A percentile compares a stretch with the other conserved stretches of the same genome.
Conservation (phyloP, 1,139 yeast species). For the Geotrichum cucujoidarum region DNA sequence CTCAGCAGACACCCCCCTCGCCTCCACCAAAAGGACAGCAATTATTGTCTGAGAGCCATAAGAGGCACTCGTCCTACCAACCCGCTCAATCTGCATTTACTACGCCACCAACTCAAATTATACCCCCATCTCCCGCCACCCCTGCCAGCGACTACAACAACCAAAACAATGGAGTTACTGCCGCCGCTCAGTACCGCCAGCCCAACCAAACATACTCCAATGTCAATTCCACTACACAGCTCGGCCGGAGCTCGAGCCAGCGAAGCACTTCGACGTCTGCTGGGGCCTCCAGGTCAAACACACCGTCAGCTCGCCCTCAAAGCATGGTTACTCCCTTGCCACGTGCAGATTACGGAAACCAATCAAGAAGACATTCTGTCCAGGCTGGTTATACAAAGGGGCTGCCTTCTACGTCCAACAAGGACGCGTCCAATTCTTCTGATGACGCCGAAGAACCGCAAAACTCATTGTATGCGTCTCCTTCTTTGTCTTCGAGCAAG, state of each 20-base stretch:
- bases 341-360: slow-evolving; percentile 14
- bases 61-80: slow-evolving; percentile 13
- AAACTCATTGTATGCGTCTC: slow-evolving; percentile 21
- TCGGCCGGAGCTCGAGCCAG: background rate
- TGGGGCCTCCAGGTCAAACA: background rate
- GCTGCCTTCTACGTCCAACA: slow-evolving; percentile 14
- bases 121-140: slow-evolving; percentile 8
- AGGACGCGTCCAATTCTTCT: slow-evolving; percentile 7
- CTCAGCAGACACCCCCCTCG: background rate
- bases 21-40: background rate
- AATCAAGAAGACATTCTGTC: slow-evolving; percentile 29
- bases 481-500: slow-evolving; percentile 23
- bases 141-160: slow-evolving; percentile 14
- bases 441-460: slow-evolving; percentile 16
- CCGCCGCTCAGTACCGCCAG: slow-evolving; percentile 2
- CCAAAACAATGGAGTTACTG: background rate
- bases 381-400: slow-evolving; percentile 29
- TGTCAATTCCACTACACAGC: background rate
- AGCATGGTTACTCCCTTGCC: background rate
- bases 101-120: slow-evolving; percentile 14
- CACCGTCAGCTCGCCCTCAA: background rate
- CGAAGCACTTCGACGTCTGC: background rate
- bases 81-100: slow-evolving; percentile 12
- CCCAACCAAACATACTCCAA: background rate
- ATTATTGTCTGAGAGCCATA: slow-evolving; percentile 19